These are phyloP conservation scores for Neoscytalidium dimidiatum DNA, from an alignment of 2,329 filamentous ascomycete genomes.

Conservation along the genomic window DNA sequence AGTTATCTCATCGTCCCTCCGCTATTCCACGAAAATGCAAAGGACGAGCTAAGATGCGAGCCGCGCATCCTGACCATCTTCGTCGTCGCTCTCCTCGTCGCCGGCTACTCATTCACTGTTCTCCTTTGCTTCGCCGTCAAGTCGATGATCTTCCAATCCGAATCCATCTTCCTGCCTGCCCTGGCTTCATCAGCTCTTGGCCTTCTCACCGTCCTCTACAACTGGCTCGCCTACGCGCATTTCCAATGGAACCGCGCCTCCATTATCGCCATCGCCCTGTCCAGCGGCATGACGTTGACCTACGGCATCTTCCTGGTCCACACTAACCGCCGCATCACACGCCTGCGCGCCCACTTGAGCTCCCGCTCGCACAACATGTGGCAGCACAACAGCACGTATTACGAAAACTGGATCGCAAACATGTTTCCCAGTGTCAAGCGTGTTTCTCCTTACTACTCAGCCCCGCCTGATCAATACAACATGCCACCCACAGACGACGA, in stretches of 20 bases:
- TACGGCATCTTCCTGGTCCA: slow-evolving; percentile 47
- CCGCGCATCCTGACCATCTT: slow-evolving; percentile 46
- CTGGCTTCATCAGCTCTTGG: slow-evolving; percentile 49
- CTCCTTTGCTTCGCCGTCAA: slow-evolving; percentile 50
- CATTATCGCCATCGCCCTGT: slow-evolving; percentile 45
- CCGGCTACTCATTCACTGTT: slow-evolving; percentile 51
- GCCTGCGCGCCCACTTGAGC: slow-evolving; percentile 26
- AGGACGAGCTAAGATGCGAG: slow-evolving; percentile 39
- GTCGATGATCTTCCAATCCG: slow-evolving; percentile 49
- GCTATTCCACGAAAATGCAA: slow-evolving; percentile 44
- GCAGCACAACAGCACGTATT: slow-evolving; percentile 41
- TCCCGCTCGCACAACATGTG: slow-evolving; percentile 30
- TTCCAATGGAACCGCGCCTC: slow-evolving; percentile 48
- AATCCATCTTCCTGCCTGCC: slow-evolving; percentile 49
- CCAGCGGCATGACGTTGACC: slow-evolving; percentile 39
- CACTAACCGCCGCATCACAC: slow-evolving; percentile 43
- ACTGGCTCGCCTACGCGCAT: slow-evolving; percentile 44
- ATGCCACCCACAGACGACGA: slow-evolving; percentile 48
- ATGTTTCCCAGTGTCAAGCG: slow-evolving; percentile 44
- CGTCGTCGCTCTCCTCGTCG: slow-evolving; percentile 48
- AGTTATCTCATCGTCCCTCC: slow-evolving; percentile 53
- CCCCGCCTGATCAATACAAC: slow-evolving; percentile 19
- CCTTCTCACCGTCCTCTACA: slow-evolving; percentile 51
- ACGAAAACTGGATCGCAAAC: slow-evolving; percentile 48
- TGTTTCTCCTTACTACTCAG: slow-evolving; percentile 15